Evolutionary conservation across 371 early-diverging fungal species (phyloP), one percentile per base, ranked within the genome.

Genomic region (Synchytrium microbalum): DNA sequence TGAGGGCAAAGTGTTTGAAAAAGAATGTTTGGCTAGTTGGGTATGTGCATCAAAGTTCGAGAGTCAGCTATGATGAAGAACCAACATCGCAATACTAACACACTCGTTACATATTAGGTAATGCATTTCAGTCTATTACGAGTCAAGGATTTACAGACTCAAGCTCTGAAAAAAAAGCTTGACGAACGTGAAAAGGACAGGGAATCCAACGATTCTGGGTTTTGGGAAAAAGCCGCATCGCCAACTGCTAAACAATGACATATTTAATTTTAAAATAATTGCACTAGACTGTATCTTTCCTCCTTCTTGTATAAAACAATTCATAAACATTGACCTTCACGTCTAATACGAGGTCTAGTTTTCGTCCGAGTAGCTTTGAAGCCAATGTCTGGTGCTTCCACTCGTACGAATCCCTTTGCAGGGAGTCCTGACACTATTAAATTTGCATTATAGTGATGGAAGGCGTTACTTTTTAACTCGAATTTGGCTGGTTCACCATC

Each of bases 141-240:
- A 1, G 75, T 75, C 13, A 77, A 77, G 68, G 78, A 77, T 28
- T 46, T 71, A 26, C 78, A 77, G 54, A 73, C 60, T 19, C 60
- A 68, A 28, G 61, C 67, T 46, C 31, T 77, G 51, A 54, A 63
- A 2, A 64, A 68, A 33, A 63, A 67, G 33, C 53, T 70, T 38
- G 62, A 66, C 59, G 59, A 68, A 62, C 69, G 70, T 56, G 73
- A 73, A 30, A 27, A 58, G 33, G 26, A 60, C 31, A 14, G 52
- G 25, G 13, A 64, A 26, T 53, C 56, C 24, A 56, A 67, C 13
- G 67, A 68, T n/a, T 29, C 64, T 14, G 75, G 64, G 3, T 74
- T 74, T 56, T 74, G 75, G 75, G 65, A 61, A 27, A 60, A 57
- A 31, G 75, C 71, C 1, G 27, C 62, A 38, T 55, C 19, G 61